Conservation (phyloP, 140 eudicot species). For the Anethum foeniculum region DNA sequence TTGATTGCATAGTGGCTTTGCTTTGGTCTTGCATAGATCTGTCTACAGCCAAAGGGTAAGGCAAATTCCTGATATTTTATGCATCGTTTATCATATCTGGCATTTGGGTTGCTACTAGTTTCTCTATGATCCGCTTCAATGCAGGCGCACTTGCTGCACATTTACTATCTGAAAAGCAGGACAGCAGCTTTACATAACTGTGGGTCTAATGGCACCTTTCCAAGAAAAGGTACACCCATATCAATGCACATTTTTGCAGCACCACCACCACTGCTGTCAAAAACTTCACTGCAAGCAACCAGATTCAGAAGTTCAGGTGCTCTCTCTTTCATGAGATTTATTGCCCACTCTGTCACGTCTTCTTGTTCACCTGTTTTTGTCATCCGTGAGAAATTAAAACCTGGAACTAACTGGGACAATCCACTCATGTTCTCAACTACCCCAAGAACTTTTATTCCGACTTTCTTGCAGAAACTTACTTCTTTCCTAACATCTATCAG, state of each 20-base stretch:
- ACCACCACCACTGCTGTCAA: slow-evolving; percentile 82
- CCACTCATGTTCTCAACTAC: slow-evolving; percentile 97
- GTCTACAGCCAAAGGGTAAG: neutral
- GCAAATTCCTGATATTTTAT: neutral
- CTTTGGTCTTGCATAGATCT: neutral
- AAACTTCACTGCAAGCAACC: slow-evolving; percentile 56
- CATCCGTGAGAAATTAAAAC: slow-evolving; percentile 40
- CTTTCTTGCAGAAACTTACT: slow-evolving; percentile 80
- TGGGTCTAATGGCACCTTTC: slow-evolving; percentile 80
- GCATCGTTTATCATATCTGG: slow-evolving; percentile 4
- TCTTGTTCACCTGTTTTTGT: slow-evolving; percentile 40
- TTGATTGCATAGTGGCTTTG: neutral
- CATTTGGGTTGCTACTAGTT: slow-evolving; percentile 27
- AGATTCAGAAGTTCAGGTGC: slow-evolving; percentile 67
- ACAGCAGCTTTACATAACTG: slow-evolving; percentile 73
- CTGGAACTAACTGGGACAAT: slow-evolving; percentile 46
- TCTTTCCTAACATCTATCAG: slow-evolving; percentile 81
- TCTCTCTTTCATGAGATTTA: slow-evolving; percentile 41
- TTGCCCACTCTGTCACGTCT: slow-evolving; percentile 50
- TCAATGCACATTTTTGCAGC: slow-evolving; percentile 69
- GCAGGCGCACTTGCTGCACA: slow-evolving; percentile 67
- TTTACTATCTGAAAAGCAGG: slow-evolving; percentile 62
- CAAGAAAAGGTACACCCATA: slow-evolving; percentile 80
- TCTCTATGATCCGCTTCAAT: slow-evolving; percentile 49
- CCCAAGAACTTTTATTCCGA: slow-evolving; percentile 64